Conservation (phyloP, 176 grass and related monocot genomes). For the Aegilops tauschii region DNA sequence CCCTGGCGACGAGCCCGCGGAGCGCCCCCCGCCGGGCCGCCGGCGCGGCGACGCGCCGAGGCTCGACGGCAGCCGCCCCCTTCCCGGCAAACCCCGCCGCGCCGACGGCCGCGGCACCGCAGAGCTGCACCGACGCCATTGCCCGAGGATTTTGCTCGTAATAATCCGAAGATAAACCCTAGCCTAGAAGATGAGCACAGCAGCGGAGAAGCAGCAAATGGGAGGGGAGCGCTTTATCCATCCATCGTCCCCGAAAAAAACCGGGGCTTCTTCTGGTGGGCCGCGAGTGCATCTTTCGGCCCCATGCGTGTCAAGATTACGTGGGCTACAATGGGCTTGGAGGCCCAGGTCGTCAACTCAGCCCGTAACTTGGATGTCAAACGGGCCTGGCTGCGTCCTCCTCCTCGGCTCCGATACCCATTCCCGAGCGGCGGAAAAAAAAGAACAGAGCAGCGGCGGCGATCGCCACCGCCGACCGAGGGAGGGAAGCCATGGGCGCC, state of each 20-base stretch:
- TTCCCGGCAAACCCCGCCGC: neutral
- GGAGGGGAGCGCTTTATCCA: slow-evolving; percentile 32
- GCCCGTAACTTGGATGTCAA: neutral
- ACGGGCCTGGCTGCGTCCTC: neutral
- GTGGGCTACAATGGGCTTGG: neutral
- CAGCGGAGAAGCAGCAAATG: neutral
- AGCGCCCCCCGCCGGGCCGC: slow-evolving; percentile 1
- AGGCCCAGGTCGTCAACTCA: too few species aligned
- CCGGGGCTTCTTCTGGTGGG: neutral
- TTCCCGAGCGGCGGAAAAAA: neutral
- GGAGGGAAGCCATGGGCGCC: slow-evolving; percentile 33
- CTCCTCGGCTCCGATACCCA: neutral
- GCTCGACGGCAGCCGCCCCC: neutral
- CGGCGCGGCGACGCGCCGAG: neutral
- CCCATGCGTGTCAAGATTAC: too few species aligned
- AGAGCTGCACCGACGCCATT: slow-evolving; percentile 49
- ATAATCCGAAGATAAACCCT: slow-evolving; percentile 15
- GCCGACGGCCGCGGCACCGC: neutral
- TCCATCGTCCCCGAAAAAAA: neutral
- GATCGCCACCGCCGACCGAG: slow-evolving; percentile 17
- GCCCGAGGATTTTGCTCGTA: neutral
- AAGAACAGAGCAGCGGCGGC: neutral
- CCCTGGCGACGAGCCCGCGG: slow-evolving; percentile 47
- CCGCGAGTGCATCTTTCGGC: neutral
- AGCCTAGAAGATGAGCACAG: neutral